A percentile compares a stretch with the other conserved stretches of the same genome.
These are phyloP conservation scores for Dioszegia crocea DNA, from an alignment of 768 basidiomycete genomes.

Conservation along the genomic window DNA sequence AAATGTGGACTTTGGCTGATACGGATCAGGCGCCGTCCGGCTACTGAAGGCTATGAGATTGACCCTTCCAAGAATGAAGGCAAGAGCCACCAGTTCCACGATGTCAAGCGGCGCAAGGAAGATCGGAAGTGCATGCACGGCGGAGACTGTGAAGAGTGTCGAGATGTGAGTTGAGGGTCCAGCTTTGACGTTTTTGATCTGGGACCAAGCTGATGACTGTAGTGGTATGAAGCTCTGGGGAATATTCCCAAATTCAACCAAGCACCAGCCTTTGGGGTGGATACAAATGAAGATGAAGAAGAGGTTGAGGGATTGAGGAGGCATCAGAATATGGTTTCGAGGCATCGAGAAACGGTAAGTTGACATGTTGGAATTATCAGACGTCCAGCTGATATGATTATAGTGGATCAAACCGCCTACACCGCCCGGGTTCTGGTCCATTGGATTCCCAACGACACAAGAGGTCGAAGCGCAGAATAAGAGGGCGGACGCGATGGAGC, in stretches of 20 bases:
- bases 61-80: slow-evolving; percentile 65
- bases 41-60: slow-evolving; percentile 63
- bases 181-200: too few species aligned
- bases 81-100: slow-evolving; percentile 64
- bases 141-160: slow-evolving; percentile 77
- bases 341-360: slow-evolving; percentile 37
- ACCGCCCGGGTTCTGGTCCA: slow-evolving; percentile 84
- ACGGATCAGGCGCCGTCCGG: slow-evolving; percentile 4
- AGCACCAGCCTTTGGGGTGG: slow-evolving; percentile 72
- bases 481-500: slow-evolving; percentile 67
- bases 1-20: background rate
- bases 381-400: slow-evolving; percentile 47
- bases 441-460: slow-evolving; percentile 84
- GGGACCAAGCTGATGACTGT: background rate
- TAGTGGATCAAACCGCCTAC: slow-evolving; percentile 68
- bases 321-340: slow-evolving; percentile 40
- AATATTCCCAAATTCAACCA: slow-evolving; percentile 64
- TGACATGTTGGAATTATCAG: background rate
- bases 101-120: slow-evolving; percentile 66
- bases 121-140: slow-evolving; percentile 66
- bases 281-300: slow-evolving; percentile 43
- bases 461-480: slow-evolving; percentile 71
- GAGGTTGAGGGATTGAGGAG: slow-evolving; percentile 18
- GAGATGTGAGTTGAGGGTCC: slow-evolving; percentile 56
- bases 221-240: slow-evolving; percentile 70